phyloP scores from a whole-genome alignment of 305 asterid genomes.

The Fraxinus velutina region DNA sequence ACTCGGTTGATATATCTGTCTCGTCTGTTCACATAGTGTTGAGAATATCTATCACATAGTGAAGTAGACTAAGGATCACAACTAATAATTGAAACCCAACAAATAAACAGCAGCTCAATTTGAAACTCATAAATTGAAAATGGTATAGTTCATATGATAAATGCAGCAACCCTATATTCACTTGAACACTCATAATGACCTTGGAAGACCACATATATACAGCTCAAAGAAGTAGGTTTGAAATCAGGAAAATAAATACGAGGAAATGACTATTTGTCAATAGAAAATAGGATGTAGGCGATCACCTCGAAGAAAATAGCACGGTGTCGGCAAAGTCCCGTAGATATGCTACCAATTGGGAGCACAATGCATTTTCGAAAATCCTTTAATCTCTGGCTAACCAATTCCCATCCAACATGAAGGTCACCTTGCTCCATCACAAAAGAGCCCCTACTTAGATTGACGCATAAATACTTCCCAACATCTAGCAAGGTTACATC shows the following conservation, averaged over 20 bases:
- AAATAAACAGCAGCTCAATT: neutral
- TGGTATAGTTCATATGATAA: neutral
- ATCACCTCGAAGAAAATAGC: slow-evolving; percentile 86
- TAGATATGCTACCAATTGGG: slow-evolving; percentile 32
- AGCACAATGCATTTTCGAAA: slow-evolving; percentile 52
- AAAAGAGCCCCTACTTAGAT: slow-evolving; percentile 65
- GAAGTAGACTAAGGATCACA: no score
- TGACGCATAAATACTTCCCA: no score
- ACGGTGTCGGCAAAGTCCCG: slow-evolving; percentile 95
- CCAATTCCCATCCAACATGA: slow-evolving; percentile 59
- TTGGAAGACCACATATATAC: neutral
- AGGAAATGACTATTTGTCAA: neutral
- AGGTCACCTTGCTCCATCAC: slow-evolving; percentile 84
- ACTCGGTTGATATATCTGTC: neutral
- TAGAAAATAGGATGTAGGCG: slow-evolving; percentile 1
- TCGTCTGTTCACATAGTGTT: neutral
- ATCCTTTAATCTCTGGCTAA: slow-evolving; percentile 57
- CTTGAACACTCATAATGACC: neutral
- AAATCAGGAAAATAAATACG: neutral
- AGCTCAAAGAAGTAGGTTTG: neutral
- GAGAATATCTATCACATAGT: neutral
- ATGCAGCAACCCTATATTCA: neutral
- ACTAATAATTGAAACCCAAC: no score
- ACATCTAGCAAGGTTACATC: no score
- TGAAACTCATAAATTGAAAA: neutral